Evolutionary conservation across 2,329 filamentous ascomycete genomes (phyloP), one percentile per base, ranked within the genome.

Genomic region (Mollisia scopiformis): DNA sequence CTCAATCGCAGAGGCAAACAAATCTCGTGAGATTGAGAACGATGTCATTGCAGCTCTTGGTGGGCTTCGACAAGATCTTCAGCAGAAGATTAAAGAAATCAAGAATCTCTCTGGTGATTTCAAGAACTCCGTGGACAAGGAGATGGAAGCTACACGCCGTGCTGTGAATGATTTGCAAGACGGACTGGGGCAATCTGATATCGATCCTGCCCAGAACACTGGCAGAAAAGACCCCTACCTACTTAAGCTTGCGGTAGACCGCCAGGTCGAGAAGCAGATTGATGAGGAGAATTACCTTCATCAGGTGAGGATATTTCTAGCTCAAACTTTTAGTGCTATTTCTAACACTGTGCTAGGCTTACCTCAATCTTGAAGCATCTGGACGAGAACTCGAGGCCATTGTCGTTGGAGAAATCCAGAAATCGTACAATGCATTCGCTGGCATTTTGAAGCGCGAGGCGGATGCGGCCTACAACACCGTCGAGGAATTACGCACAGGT

Each of bases 41-140:
- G 94, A 98, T 72, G 93, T 99, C 50, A 92, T 98, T 65, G 82
- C 91, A 54, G 93, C 94, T 55, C 81, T 99, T 58, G 92, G 89
- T 2, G 93, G 93, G 1, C 80, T 99, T 57, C 83, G 95, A 60
- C 93, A 88, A 71, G 95, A 99, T 75, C 81, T 99, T 19, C 90
- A 90, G 63, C 92, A 96, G 75, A 99, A 99, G 80, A 96, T 96
- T 76, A 99, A 98, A 77, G 95, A 99, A 77, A 99, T 99, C 79
- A 97, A 96, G 78, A 89, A 88, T 67, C 80, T 99, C 16, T 91
- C 92, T 6, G 91, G 93, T 16, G 95, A 99, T 75, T 99, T 99
- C 78, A 97, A 97, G 78, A 99, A 97, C 74, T 91, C 89, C 0
- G 93, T 99, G 10, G 92, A 97, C 27, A 97, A 94, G 78, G 95